These are phyloP conservation scores for Penicillium sp. DNA, from an alignment of 2,329 filamentous ascomycete genomes.

Conservation along the genomic window DNA sequence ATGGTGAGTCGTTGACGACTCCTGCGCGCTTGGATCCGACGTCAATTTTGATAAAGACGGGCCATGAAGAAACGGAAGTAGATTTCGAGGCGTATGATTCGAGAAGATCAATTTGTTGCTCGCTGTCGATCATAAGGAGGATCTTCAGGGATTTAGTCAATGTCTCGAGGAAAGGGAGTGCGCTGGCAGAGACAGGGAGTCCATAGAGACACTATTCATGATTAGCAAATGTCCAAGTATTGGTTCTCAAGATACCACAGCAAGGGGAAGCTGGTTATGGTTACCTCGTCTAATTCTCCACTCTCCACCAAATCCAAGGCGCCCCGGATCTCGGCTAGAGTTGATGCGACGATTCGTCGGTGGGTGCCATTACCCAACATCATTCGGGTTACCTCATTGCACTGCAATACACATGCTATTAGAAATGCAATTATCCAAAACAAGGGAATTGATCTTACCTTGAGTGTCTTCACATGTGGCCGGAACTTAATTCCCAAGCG, in stretches of 20 bases:
- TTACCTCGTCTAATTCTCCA: slow-evolving; percentile 44
- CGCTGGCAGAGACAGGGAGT: slow-evolving; percentile 41
- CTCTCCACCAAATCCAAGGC: slow-evolving; percentile 42
- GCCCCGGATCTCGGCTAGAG: slow-evolving; percentile 44
- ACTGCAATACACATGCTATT: background rate
- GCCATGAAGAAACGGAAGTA: slow-evolving; percentile 11
- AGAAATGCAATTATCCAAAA: background rate
- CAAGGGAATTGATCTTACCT: slow-evolving; percentile 29
- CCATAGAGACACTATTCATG: slow-evolving; percentile 38
- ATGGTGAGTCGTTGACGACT: slow-evolving; percentile 14
- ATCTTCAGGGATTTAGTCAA: slow-evolving; percentile 34
- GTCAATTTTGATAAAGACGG: slow-evolving; percentile 30
- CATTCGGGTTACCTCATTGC: slow-evolving; percentile 38
- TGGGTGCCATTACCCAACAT: slow-evolving; percentile 45
- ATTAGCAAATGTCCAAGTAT: background rate
- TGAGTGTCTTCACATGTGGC: slow-evolving; percentile 50
- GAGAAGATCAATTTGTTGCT: slow-evolving; percentile 24
- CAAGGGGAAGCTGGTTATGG: background rate
- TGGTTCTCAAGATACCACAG: background rate
- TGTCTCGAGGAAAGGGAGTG: slow-evolving; percentile 31
- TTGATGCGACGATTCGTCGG: slow-evolving; percentile 44
- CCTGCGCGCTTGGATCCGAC: slow-evolving; percentile 26
- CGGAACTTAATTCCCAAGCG: slow-evolving; percentile 41
- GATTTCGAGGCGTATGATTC: slow-evolving; percentile 14
- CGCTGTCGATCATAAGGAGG: slow-evolving; percentile 38